phyloP scores from a whole-genome alignment of 2,329 filamentous ascomycete genomes.

The Bretziella fagacearum region DNA sequence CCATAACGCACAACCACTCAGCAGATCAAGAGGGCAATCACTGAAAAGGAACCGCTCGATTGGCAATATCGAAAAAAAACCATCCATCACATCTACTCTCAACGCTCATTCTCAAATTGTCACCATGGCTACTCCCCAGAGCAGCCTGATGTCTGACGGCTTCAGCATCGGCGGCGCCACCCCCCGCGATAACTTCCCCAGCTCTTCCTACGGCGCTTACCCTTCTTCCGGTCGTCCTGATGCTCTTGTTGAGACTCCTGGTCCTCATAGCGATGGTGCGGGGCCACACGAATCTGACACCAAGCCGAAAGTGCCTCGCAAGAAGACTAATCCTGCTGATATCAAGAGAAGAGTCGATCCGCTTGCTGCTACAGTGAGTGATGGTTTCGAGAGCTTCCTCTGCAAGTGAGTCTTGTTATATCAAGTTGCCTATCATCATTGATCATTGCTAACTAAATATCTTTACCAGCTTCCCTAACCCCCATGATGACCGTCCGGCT shows the following conservation, averaged over 20 bases:
- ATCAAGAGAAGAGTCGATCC: conserved; percentile 61
- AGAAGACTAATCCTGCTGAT: conserved; percentile 21
- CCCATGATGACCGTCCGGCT: conserved; percentile 5
- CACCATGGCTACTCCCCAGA: conserved; percentile 13
- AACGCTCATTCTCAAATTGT: too few relatives aligned
- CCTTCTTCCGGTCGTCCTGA: conserved; percentile 41
- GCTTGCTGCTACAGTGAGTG: conserved; percentile 56
- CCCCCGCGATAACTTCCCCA: conserved; percentile 25
- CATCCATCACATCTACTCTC: too few relatives aligned
- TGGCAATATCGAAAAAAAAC: too few relatives aligned
- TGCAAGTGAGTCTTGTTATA: conserved; percentile 44
- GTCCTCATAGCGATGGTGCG: conserved; percentile 43
- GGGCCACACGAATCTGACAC: conserved; percentile 48
- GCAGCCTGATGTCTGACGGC: conserved; percentile 37
- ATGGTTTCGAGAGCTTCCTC: conserved; percentile 64
- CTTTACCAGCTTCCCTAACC: conserved; percentile 1
- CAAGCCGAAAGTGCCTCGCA: conserved; percentile 30
- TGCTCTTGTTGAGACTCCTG: conserved; percentile 29
- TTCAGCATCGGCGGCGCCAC: conserved; percentile 28
- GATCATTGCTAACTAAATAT: conserved; percentile 5
- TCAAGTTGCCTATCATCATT: background rate
- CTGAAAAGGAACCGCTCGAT: too few relatives aligned
- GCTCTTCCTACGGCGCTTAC: conserved; percentile 9
- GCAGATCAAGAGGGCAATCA: too few relatives aligned
- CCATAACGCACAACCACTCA: too few relatives aligned